A percentile compares a stretch with the other conserved stretches of the same genome.
These are phyloP conservation scores for Echites panduratus DNA, from an alignment of 257 asterid genomes.

Conservation along the genomic window DNA sequence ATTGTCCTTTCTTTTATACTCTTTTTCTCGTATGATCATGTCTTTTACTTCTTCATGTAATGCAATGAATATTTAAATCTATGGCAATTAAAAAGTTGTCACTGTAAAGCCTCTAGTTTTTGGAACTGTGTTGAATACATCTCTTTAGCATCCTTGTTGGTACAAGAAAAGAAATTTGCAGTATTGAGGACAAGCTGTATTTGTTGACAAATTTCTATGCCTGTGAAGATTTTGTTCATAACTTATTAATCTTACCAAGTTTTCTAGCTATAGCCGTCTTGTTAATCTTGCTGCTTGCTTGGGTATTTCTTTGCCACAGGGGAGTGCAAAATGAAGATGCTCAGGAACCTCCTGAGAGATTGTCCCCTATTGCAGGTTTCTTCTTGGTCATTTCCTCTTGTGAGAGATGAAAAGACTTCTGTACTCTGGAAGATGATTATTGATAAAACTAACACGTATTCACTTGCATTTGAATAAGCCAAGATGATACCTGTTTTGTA, in stretches of 20 bases:
- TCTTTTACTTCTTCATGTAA: not conserved
- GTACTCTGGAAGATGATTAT: constrained; percentile 55
- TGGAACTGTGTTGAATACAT: not conserved
- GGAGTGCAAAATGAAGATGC: constrained; percentile 44
- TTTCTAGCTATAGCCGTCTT: not conserved
- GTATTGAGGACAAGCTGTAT: not conserved
- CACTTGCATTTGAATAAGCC: constrained; percentile 63
- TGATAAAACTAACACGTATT: constrained; percentile 42
- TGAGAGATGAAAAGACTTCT: constrained; percentile 38
- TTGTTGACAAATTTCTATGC: not conserved
- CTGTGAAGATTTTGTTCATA: not conserved
- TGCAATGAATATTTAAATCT: not conserved
- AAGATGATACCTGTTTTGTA: constrained; percentile 28
- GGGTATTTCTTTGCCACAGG: constrained; percentile 6
- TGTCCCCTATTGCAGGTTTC: constrained; percentile 58
- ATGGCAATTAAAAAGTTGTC: not conserved
- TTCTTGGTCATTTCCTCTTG: constrained; percentile 20
- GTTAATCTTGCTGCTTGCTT: not conserved
- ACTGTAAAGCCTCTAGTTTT: not conserved
- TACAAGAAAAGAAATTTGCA: not conserved
- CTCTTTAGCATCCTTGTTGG: not conserved
- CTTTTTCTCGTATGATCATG: too few species aligned
- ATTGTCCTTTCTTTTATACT: too few species aligned
- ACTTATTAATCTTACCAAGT: too few species aligned
- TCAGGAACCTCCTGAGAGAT: constrained; percentile 41